These are phyloP conservation scores for Aspergillus nidulans DNA, from an alignment of 495 filamentous ascomycete genomes.

Conservation along the genomic window DNA sequence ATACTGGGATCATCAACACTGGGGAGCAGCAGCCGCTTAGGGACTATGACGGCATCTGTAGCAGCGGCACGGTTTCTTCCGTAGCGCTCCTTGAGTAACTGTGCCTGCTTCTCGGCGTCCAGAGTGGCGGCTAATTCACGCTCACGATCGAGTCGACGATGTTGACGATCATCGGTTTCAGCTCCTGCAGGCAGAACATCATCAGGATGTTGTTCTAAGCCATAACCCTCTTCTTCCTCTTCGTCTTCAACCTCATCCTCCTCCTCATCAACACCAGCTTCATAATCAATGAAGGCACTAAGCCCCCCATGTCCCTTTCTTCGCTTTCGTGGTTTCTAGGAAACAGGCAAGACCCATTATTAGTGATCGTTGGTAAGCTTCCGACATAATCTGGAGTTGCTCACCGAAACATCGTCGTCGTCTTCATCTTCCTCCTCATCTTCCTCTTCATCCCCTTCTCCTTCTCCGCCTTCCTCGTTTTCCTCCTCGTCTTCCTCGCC, in stretches of 20 bases:
- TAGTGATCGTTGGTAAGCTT: slow-evolving; percentile 9
- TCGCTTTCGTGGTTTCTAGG: slow-evolving; percentile 72
- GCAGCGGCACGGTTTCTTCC: slow-evolving; percentile 58
- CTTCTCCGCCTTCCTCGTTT: slow-evolving; percentile 34
- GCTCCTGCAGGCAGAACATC: slow-evolving; percentile 75
- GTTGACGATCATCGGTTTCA: slow-evolving; percentile 82
- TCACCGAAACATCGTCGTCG: slow-evolving; percentile 56
- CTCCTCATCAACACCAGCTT: slow-evolving; percentile 94
- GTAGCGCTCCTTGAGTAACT: slow-evolving; percentile 79
- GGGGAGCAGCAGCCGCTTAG: slow-evolving; percentile 84
- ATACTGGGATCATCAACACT: slow-evolving; percentile 94
- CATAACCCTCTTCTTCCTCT: slow-evolving; percentile 85
- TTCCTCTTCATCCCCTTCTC: slow-evolving; percentile 43
- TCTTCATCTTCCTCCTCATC: slow-evolving; percentile 56
- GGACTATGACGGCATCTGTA: slow-evolving; percentile 61
- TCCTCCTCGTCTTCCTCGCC: slow-evolving; percentile 37
- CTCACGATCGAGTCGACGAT: slow-evolving; percentile 89
- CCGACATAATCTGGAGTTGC: slow-evolving; percentile 14
- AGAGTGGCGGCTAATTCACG: slow-evolving; percentile 78
- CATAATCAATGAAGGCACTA: slow-evolving; percentile 86
- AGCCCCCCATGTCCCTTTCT: slow-evolving; percentile 56
- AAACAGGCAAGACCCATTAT: slow-evolving; percentile 5
- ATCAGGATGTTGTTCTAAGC: slow-evolving; percentile 84
- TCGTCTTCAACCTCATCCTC: slow-evolving; percentile 80
- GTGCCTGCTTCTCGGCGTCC: slow-evolving; percentile 91